These are phyloP conservation scores for Eucalyptus marginata DNA, from an alignment of 345 rosid species.

Conservation along the genomic window DNA sequence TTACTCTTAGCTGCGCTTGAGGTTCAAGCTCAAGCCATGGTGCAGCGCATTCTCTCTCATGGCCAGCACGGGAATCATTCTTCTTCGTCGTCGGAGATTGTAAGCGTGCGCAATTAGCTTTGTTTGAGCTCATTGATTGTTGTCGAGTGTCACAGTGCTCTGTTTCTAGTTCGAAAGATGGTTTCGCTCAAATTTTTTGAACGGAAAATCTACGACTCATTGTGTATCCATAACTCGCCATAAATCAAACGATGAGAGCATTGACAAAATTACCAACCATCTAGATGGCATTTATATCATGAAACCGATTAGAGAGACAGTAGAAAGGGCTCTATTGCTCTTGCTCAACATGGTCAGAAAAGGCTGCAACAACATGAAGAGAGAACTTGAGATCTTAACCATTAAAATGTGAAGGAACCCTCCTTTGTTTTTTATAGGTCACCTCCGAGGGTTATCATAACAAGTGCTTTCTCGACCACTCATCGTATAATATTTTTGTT, in stretches of 20 bases:
- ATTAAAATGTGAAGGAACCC: neutral
- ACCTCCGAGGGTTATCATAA: neutral
- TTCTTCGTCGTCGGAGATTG: neutral
- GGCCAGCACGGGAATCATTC: neutral
- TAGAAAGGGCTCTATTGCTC: neutral
- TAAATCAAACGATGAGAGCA: neutral
- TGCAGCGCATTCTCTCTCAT: neutral
- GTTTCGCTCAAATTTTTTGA: neutral
- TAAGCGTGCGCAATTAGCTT: neutral
- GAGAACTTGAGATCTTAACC: neutral
- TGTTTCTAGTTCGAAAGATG: neutral
- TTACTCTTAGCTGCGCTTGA: neutral
- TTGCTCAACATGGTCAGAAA: neutral
- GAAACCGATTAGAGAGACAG: neutral
- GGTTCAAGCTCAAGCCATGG: neutral
- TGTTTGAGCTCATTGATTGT: neutral
- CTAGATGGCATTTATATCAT: neutral
- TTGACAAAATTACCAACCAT: neutral
- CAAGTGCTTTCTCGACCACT: neutral
- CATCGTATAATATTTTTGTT: accelerated
- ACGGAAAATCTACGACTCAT: neutral
- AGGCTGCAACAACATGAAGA: neutral
- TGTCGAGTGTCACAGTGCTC: neutral
- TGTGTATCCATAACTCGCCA: neutral
- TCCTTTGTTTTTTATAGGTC: no score